A percentile compares a stretch with the other conserved stretches of the same genome.
Evolutionary conservation across 148 eudicot genomes (phyloP).

Genomic region (Fagopyrum tataricum): DNA sequence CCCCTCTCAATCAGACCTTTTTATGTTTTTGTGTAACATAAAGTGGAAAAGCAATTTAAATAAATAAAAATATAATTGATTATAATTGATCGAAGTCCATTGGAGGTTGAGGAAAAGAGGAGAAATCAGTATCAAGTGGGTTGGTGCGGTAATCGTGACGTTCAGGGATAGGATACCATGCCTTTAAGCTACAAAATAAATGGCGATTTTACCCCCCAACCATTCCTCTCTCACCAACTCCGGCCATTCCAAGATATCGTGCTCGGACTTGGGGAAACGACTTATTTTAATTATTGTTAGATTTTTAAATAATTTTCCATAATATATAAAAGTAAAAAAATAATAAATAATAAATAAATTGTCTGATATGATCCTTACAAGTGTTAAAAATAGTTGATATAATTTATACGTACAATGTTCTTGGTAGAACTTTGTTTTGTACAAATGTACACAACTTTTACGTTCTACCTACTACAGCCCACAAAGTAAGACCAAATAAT

Average conservation of each 20-base stretch:
- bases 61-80: neutral
- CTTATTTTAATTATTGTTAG: too few species aligned
- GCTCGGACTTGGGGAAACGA: neutral
- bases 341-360: too few species aligned
- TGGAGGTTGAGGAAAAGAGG: neutral
- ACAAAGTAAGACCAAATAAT: neutral
- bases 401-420: neutral
- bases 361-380: too few species aligned
- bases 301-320: too few species aligned
- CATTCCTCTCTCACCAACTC: neutral
- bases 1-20: too few species aligned
- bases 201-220: neutral
- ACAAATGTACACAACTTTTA: too few species aligned
- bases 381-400: neutral
- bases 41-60: neutral
- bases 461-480: neutral
- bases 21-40: too few species aligned
- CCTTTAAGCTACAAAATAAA: neutral
- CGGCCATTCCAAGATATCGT: neutral
- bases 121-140: constrained; percentile 1
- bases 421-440: too few species aligned
- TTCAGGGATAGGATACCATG: neutral
- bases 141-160: neutral
- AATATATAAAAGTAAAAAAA: too few species aligned
- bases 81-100: neutral